phyloP scores from a whole-genome alignment of 2,329 filamentous ascomycete species.

The Thermochaetoides dissita region DNA sequence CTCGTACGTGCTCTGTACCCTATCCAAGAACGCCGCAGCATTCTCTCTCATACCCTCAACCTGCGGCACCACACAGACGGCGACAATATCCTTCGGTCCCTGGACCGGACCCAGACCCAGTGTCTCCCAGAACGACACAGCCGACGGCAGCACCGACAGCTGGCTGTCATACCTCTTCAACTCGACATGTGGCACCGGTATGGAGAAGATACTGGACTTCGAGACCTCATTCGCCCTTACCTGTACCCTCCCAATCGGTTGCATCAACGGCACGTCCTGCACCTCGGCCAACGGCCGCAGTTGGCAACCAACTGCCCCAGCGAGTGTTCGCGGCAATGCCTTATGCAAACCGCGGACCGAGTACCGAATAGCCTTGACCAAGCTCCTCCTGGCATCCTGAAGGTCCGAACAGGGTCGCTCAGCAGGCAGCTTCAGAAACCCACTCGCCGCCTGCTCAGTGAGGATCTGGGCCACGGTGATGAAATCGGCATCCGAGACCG shows the following conservation, averaged over 20 bases:
- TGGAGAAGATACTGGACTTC: conserved; percentile 42
- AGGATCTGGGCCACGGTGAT: conserved; percentile 57
- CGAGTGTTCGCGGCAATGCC: conserved; percentile 31
- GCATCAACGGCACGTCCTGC: conserved; percentile 40
- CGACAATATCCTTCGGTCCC: conserved; percentile 56
- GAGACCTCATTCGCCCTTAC: conserved; percentile 35
- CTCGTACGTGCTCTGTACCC: conserved; percentile 59
- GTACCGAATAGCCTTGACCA: conserved; percentile 30
- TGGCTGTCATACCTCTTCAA: conserved; percentile 55
- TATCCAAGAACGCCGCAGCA: conserved; percentile 49
- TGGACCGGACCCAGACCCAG: conserved; percentile 59
- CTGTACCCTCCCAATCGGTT: conserved; percentile 34
- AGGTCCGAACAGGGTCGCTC: conserved; percentile 14
- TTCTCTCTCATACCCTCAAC: conserved; percentile 48
- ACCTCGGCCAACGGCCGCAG: conserved; percentile 41
- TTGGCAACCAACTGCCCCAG: conserved; percentile 26
- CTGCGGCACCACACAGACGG: conserved; percentile 57
- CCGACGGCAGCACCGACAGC: conserved; percentile 61
- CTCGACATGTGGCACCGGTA: conserved; percentile 57
- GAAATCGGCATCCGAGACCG: conserved; percentile 42
- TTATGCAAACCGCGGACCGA: conserved; percentile 35
- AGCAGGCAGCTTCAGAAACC: conserved; percentile 26
- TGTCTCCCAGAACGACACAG: conserved; percentile 69
- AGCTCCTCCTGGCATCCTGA: conserved; percentile 24
- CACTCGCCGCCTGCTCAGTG: conserved; percentile 53